Evolutionary conservation across 148 eudicot species (phyloP), one percentile per base, ranked within the genome.

Genomic region (Gaultheria prostrata): DNA sequence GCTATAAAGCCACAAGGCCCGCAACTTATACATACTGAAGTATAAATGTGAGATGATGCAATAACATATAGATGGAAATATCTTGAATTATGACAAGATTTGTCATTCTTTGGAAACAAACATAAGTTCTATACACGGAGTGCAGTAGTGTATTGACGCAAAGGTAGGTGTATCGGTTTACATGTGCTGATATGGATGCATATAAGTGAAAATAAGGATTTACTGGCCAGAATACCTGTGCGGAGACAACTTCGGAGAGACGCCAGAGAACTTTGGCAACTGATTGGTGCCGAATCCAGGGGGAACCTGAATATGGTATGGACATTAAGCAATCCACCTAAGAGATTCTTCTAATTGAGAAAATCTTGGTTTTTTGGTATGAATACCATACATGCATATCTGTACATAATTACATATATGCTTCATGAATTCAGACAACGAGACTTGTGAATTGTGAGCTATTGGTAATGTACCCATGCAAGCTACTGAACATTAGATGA

Each of bases 171-270:
- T 20, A 3, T 32, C 28, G 0, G n/a, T 10, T 1, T 57, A 56
- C 2, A 6, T 43, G 12, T 11, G 18, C 20, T 21, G 39, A 21
- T 2, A 30, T 26, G 63, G 3, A 80, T n/a, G 21, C 5, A 35
- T 12, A 21, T 15, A 56, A 17, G 46, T 26, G 39, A 0, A 20
- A 32, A 39, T 3, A 54, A 15, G 17, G 69, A 48, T 28, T 17
- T 14, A 18, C 56, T 46, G 33, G 15, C 11, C 71, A n/a, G 43
- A 26, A n/a, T 80, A 80, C 82, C 82, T 63, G 73, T 63, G 26
- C 3, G 82, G 82, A 63, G 82, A 80, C 50, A 33, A 74, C 75
- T 45, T 80, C 24, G 74, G 24, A 63, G 82, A 63, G 33, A 43
- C 35, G 39, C 75, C 82, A 51, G 82, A 46, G 82, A 45, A 80